Base-by-base conservation (phyloP, 1,139 yeast species). In the Trichomonascaceae sp. region DNA sequence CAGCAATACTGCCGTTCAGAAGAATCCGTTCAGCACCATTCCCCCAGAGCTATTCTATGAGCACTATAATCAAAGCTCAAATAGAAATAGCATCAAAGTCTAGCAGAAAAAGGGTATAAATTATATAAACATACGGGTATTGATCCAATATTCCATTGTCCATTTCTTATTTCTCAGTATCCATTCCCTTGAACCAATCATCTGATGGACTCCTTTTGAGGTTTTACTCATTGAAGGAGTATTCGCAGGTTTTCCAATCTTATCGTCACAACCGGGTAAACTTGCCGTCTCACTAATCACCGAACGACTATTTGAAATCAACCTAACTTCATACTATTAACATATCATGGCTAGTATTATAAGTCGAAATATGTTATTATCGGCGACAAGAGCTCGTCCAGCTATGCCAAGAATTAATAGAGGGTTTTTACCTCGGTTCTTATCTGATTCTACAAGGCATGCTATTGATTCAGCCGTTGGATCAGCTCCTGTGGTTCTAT, bases 401-500 rank as follows among this genome's bases (percentile, higher is more conserved):
- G 39, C 46, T 43, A 32, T 27, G 15, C 32, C 46, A 10, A 20
- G 30, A 44, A 22, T 19, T 36, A 19, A 38, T 12, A 20, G 39
- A n/a, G 38, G 27, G 9, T 19, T 54, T 24, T 61, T 62, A 45
- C 61, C 66, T 27, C 81, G 96, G 69, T 79, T 78, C 58, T 69
- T 93, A 58, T 85, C 95, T 32, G 81, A 84, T 4, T 96, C 89
- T 63, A 87, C 93, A 60, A 82, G 79, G 62, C 75, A 79, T 39
- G 97, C 98, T 49, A 89, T 93, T 57, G 90, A 86, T 63, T 78
- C 80, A 55, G 98, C 98, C 1, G 85, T 93, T 30, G 75, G 73
- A 4, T 83, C 96, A 15, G 95, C 97, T 1, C 96, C 96, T 17
- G 98, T 93, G 13, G 99, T 95, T 10, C 77, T 95, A 38, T 91